Evolutionary conservation across 371 early-diverging fungal species (phyloP), one percentile per base, ranked within the genome.

Genomic region (Rhizopus microsporus): DNA sequence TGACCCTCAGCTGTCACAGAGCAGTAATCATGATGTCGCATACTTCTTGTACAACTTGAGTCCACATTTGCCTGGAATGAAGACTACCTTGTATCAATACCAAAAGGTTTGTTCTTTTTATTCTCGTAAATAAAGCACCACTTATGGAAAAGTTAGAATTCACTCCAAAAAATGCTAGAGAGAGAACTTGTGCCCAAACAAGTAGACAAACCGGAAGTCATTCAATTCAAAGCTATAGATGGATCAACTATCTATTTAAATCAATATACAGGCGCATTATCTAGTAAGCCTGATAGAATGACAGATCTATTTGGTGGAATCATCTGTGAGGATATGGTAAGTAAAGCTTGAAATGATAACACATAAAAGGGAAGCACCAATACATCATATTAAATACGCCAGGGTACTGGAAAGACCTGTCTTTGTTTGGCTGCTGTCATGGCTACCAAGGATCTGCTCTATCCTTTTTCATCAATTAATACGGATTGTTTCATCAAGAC

Each of bases 321-420:
- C 55, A 82, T 90, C 31, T 88, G 88, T 66, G 92, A 90, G 65
- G 88, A 89, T 38, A 92, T 92, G 89, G 88, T 75, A 75, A 54
- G 48, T 40, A 10, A 4, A 34, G 32, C 17, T 10, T 50, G 30
- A 48, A 37, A 5, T 37, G 13, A 29, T 30, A 13, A 48, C 16
- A 30, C 33, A 10, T 34, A 33, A 51, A 13, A 45, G 1, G n/a
- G 40, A 50, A 13, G 9, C 34, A 34, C 8, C 49, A 37, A 5
- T 17, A 42, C 16, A 42, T 15, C 43, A 42, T 6, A 12, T 42
- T 10, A 13, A 6, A 13, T 6, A 13, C 43, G 6, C 43, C 59
- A 80, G 87, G 87, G 93, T 5, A 87, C 88, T 2, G 92, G 92
- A 7, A 90, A 89, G 60, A 90, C 90, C 0, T 81, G 80, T 63